Evolutionary conservation across 2,329 filamentous ascomycete species (phyloP).

Genomic region (Sporothrix dimorphospora): DNA sequence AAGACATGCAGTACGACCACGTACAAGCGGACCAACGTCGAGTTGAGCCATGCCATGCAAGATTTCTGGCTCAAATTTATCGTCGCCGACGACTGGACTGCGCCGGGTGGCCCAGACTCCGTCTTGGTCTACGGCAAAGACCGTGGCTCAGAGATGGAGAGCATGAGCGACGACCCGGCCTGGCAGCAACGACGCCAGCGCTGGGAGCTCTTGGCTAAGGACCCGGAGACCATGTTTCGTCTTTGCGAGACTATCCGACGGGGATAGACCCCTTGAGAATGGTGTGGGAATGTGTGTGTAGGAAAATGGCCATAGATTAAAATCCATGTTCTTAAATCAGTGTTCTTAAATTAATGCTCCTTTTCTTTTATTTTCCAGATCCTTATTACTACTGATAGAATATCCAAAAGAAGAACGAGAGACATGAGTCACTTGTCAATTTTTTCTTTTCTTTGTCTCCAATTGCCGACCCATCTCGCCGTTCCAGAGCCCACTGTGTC

Average conservation of each 20-base stretch:
- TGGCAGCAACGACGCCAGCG: constrained; percentile 8
- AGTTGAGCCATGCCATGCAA: constrained; percentile 22
- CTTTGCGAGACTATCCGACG: not conserved
- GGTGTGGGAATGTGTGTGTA: no score
- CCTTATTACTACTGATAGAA: no score
- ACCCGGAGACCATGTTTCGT: constrained; percentile 6
- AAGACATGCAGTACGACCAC: not conserved
- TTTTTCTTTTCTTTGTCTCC: not conserved
- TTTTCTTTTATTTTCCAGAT: no score
- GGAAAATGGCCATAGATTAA: no score
- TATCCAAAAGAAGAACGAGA: not conserved
- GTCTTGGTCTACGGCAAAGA: constrained; percentile 1
- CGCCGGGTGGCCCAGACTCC: not conserved
- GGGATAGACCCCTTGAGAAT: not conserved
- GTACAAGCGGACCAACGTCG: constrained; percentile 23
- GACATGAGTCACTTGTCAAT: no score
- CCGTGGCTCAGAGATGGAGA: not conserved
- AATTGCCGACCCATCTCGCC: not conserved
- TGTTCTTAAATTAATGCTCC: no score
- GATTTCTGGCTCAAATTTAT: constrained; percentile 19
- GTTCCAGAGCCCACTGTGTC: constrained; percentile 12
- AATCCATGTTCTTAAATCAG: no score
- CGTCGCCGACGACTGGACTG: constrained; percentile 17
- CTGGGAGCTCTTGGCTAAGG: constrained; percentile 2
- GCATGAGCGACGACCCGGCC: not conserved